Evolutionary conservation across 805 yeast species (phyloP), one percentile per base, ranked within the genome.

Genomic region (Sugiyamaella valdiviana): DNA sequence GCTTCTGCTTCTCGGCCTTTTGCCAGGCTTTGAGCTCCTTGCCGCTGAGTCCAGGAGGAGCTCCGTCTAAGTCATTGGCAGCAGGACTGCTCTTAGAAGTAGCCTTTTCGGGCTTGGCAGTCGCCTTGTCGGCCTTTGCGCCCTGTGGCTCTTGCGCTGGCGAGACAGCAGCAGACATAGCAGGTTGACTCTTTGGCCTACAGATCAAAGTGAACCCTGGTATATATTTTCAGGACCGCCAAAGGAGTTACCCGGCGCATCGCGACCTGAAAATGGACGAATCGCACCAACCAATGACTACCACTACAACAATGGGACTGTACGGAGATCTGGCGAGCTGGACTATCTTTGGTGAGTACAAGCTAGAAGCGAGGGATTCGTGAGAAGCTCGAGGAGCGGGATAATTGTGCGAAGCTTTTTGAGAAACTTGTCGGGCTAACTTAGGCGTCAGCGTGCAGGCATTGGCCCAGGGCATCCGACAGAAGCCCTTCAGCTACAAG

Each of bases 1-100:
- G 86, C 36, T 93, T 95, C 12, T 93, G 93, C 68, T 91, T 90
- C 61, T 89, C 95, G 58, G 79, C 79, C 72, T 89, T 90, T 64
- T 88, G 86, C 64, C 82, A 70, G 58, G 87, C 96, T 64, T 90
- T 90, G 53, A 87, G 72, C 65, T 90, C 95, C 59, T 88, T 89
- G 56, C 86, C 86, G 7, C 32, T 26, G 85, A 67, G 32, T 10
- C 32, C 32, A 10, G 32, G 32, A 12, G 32, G 32, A 3, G 32
- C 32, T 2, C 32, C 32, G 7, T 26, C 32, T 26, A n/a, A n/a
- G 14, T 12, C 10, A 26, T 12, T n/a, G 10, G 32, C 10, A 12
- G 10, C 32, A 26, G 32, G n/a, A 12, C 14, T 26, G 32, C n/a
- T n/a, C 32, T 26, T n/a, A 10, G n/a, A n/a, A n/a, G n/a, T n/a